These are phyloP conservation scores for Syzygium grande DNA, from an alignment of 345 rosid genomes.

Conservation along the genomic window DNA sequence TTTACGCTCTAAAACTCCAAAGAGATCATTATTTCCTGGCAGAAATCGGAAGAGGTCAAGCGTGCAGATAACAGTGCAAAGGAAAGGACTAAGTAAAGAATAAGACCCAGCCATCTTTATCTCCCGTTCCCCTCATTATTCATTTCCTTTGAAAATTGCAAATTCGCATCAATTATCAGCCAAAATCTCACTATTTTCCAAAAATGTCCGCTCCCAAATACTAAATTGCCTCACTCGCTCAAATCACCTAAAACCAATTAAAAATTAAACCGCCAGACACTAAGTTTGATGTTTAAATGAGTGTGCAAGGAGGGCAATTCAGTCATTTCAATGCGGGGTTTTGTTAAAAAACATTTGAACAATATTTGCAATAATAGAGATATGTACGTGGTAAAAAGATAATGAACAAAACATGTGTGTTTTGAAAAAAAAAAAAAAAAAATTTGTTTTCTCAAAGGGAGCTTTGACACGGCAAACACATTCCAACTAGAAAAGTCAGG, in stretches of 20 bases:
- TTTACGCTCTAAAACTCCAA: neutral
- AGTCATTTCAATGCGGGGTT: neutral
- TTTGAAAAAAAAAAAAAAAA: neutral
- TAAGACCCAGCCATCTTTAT: neutral
- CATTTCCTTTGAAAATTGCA: neutral
- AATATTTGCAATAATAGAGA: neutral
- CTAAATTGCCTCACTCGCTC: neutral
- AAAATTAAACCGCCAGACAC: neutral
- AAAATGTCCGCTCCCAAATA: neutral
- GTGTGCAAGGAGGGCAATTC: neutral
- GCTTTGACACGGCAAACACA: neutral
- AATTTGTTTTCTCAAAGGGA: neutral
- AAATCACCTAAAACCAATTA: neutral
- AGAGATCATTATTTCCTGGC: neutral
- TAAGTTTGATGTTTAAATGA: neutral
- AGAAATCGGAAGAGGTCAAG: neutral
- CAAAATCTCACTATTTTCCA: neutral
- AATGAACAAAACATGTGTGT: neutral
- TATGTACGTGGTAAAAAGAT: neutral
- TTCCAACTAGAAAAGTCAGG: neutral
- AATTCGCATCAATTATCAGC: neutral
- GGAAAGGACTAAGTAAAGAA: neutral
- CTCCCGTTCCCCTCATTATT: neutral
- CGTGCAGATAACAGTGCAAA: neutral
- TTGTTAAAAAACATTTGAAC: neutral